Evolutionary conservation across 805 yeast genomes (phyloP), one percentile per base, ranked within the genome.

Genomic region (Barnettozyma wickerhamii): DNA sequence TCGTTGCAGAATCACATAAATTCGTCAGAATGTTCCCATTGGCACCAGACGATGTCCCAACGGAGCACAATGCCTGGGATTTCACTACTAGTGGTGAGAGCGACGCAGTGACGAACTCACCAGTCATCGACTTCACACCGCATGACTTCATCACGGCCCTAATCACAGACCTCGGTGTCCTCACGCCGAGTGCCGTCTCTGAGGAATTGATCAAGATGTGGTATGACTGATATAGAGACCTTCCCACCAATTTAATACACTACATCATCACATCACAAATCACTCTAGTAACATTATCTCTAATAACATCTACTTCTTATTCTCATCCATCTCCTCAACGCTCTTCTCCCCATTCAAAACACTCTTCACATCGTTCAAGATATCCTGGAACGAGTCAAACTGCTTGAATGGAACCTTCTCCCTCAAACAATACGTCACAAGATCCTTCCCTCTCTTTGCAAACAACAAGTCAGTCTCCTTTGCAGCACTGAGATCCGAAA

Each of bases 201-300:
- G 99, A 93, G 62, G 99, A 93, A 65, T 74, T 93, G 63, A 93
- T 93, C 60, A 93, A 93, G 65, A 88, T 93, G 79, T 93, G 97
- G 97, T 90, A 89, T 56, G 97, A 90, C 63, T 90, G 61, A 61
- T 18, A n/a, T 19, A 33, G 10, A 20, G 37, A 10, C n/a, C n/a
- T n/a, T n/a, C n/a, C n/a, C n/a, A n/a, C n/a, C n/a, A n/a, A n/a
- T n/a, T n/a, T n/a, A n/a, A n/a, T n/a, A n/a, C n/a, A n/a, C n/a
- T n/a, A n/a, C n/a, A n/a, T n/a, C n/a, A n/a, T n/a, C n/a, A n/a
- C n/a, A n/a, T n/a, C n/a, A n/a, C n/a, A n/a, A n/a, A n/a, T n/a
- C n/a, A n/a, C n/a, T n/a, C n/a, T n/a, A n/a, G n/a, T n/a, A n/a
- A n/a, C n/a, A n/a, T n/a, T n/a, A n/a, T n/a, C n/a, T n/a, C n/a